Percentiles rank a stretch among this genome's conserved stretches.
Conservation (phyloP, 768 basidiomycete genomes). For the Xerocomus potaroensis region DNA sequence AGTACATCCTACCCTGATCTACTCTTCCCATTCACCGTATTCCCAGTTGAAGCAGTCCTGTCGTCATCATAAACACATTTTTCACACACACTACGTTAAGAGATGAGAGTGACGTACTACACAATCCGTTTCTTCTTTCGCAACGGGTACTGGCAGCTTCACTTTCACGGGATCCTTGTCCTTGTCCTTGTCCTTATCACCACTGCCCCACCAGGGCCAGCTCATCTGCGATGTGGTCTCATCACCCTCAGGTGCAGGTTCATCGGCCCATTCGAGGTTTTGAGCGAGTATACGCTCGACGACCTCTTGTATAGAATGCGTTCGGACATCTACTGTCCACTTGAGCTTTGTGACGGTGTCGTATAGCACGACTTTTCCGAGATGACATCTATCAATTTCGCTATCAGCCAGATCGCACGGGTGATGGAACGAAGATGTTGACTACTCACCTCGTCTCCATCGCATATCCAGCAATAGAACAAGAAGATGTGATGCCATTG, state of each 20-base stretch:
- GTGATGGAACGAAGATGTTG: not conserved
- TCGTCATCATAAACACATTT: not conserved
- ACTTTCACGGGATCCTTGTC: constrained; percentile 16
- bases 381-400: constrained; percentile 63
- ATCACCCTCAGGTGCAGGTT: constrained; percentile 11
- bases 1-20: not conserved
- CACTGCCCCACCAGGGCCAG: constrained; percentile 30
- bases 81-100: not conserved
- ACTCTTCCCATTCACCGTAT: constrained; percentile 41
- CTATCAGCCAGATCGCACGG: not conserved
- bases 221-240: not conserved
- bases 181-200: constrained; percentile 32
- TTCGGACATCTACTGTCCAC: constrained; percentile 74
- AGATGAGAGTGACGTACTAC: constrained; percentile 41
- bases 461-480: constrained; percentile 83
- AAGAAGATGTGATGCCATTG: constrained; percentile 70
- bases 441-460: constrained; percentile 58
- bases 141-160: constrained; percentile 40
- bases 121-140: constrained; percentile 58
- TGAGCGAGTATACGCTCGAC: constrained; percentile 62
- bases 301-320: constrained; percentile 65
- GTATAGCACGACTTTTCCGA: constrained; percentile 76
- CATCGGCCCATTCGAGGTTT: constrained; percentile 48
- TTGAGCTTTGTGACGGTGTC: constrained; percentile 79
- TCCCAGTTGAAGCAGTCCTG: constrained; percentile 78